Base-by-base conservation (phyloP, 768 basidiomycete genomes). In the Pleurotus salmoneostramineus region DNA sequence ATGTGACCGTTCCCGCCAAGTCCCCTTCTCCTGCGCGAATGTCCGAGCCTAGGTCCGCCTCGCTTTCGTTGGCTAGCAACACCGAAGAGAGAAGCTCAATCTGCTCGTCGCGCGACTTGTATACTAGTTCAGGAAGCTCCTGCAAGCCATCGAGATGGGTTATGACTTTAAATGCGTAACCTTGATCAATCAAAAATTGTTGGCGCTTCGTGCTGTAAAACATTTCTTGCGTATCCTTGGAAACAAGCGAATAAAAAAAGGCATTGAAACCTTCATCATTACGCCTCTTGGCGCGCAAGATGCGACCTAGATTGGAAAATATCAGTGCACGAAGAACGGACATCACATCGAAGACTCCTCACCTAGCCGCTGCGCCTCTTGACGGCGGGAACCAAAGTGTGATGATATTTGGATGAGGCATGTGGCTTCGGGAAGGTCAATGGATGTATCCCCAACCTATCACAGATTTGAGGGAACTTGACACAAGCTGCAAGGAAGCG, bases 191-290 rank as follows among this genome's bases (percentile, higher is more conserved):
- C 63, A 99, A 77, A 75, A 99, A 99, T 67, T 98, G 95, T 68
- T 98, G 97, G 12, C 97, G 87, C 74, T 99, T 99, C 3, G 97
- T 96, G 69, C 93, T 95, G 80, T 98, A 99, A 73, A 88, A 99
- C 94, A 98, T 98, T 74, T 98, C 97, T 67, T 97, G 94, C 3
- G 96, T 99, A 74, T 98, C 96, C 72, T 97, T 97, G 27, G 95
- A 98, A 35, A 99, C 97, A 5, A 99, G 85, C 34, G 97, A 98
- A 71, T 99, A 99, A 75, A 99, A 99, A 76, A 98, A 99, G 21
- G 97, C 97, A 62, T 99, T 99, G 77, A 99, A 99, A 1, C 97
- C 97, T 73, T 98, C 97, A 66, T 99, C 97, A 67, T 99, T 99
- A 62, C 97, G 82, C 59, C 97, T 84, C 72, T 99, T 99, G 6